These are phyloP conservation scores for Solanum verrucosum DNA, from an alignment of 257 asterid genomes.

Conservation along the genomic window DNA sequence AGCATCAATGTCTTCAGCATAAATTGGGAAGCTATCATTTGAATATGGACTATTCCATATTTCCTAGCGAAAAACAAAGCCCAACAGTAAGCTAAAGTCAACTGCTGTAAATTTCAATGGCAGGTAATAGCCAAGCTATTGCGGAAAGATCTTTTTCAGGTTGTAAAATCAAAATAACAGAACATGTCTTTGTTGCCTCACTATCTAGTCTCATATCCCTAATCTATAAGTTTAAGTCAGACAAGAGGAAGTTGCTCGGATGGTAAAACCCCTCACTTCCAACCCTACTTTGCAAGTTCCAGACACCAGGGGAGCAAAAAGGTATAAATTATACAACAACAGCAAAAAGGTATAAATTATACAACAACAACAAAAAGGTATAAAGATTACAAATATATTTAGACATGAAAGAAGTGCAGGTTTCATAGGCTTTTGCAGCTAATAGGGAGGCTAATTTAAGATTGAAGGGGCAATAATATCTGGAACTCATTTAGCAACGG, in stretches of 20 bases:
- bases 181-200: background rate
- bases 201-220: background rate
- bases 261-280: background rate
- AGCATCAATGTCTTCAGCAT: conserved; percentile 95
- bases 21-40: conserved; percentile 83
- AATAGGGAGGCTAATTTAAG: background rate
- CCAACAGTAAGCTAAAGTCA: background rate
- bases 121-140: background rate
- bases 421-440: background rate
- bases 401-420: background rate
- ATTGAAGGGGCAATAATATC: background rate
- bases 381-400: background rate
- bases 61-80: conserved; percentile 40
- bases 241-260: background rate
- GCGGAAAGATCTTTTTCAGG: background rate
- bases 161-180: background rate
- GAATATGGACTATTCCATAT: conserved; percentile 97
- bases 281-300: background rate
- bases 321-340: too few species aligned
- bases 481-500: background rate
- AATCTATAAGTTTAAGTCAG: background rate
- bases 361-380: background rate
- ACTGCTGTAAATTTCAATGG: background rate
- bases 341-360: too few species aligned
- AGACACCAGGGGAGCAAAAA: background rate